These are phyloP conservation scores for Mucor lusitanicus DNA, from an alignment of 371 early-diverging fungal species.

Conservation along the genomic window DNA sequence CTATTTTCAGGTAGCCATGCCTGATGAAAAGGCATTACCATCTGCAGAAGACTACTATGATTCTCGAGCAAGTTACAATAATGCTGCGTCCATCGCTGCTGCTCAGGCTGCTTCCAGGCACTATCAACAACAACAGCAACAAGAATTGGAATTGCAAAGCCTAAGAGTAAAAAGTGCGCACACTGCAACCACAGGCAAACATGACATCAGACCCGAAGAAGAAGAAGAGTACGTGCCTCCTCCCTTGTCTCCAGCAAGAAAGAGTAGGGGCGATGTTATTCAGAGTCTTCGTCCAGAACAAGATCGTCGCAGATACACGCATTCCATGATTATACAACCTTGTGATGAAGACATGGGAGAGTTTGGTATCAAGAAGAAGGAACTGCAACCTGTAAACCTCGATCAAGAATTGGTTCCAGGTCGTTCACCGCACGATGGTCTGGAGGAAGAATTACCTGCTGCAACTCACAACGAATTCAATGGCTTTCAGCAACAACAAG, in stretches of 20 bases:
- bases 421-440: background rate
- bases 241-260: slow-evolving; percentile 11
- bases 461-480: background rate
- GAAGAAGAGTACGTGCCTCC: slow-evolving; percentile 4
- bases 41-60: background rate
- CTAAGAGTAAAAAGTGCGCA: background rate
- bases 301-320: background rate
- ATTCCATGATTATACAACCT: background rate
- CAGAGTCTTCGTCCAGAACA: background rate
- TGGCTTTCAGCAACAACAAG: background rate
- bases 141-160: background rate
- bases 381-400: background rate
- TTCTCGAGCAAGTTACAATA: background rate
- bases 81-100: background rate
- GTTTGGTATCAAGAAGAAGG: slow-evolving; percentile 9
- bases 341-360: slow-evolving; percentile 14
- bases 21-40: background rate
- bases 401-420: background rate
- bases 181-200: background rate
- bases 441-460: background rate
- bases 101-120: background rate
- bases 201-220: background rate
- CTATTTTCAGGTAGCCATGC: background rate
- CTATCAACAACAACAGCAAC: slow-evolving; percentile 1
- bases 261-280: background rate